Percentiles rank a stretch among this genome's conserved stretches.
Evolutionary conservation across 495 filamentous ascomycete genomes (phyloP).

Genomic region (Zalerion maritima): DNA sequence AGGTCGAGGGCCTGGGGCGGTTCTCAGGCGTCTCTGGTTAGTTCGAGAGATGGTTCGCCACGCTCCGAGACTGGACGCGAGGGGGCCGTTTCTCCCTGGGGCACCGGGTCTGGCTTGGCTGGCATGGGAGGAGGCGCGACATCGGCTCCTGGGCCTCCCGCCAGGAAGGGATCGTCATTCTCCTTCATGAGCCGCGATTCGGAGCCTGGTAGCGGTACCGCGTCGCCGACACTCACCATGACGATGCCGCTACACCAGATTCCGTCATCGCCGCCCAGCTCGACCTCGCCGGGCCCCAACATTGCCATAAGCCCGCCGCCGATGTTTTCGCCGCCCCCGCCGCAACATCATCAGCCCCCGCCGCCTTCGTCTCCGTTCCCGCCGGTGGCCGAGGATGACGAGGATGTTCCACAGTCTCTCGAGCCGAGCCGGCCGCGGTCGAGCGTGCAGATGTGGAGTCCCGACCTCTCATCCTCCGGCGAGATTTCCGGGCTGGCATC

Average conservation of each 20-base stretch:
- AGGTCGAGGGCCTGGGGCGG: conserved; percentile 67
- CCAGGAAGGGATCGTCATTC: conserved; percentile 25
- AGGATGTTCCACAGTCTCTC: too few species aligned
- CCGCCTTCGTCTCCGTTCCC: neutral
- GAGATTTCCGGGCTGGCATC: conserved; percentile 6
- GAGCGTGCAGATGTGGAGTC: conserved; percentile 1
- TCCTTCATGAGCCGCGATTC: conserved; percentile 24
- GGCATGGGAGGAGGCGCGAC: conserved; percentile 1
- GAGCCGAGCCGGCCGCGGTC: too few species aligned
- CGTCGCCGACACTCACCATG: conserved; percentile 25
- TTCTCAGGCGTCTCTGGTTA: conserved; percentile 56
- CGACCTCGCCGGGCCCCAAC: neutral
- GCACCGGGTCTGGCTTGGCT: conserved; percentile 1
- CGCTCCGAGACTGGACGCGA: conserved; percentile 19
- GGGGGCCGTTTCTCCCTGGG: conserved; percentile 12
- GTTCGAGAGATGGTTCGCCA: conserved; percentile 46
- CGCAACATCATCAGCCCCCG: conserved; percentile 7
- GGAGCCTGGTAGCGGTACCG: conserved; percentile 20
- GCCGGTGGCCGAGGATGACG: too few species aligned
- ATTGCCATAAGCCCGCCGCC: conserved; percentile 9
- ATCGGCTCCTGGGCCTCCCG: conserved; percentile 10
- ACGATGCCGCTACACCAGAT: conserved; percentile 8
- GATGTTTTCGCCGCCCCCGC: conserved; percentile 12
- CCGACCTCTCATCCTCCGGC: conserved; percentile 1
- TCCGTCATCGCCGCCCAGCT: neutral